Conservation (phyloP, 345 rosid species). For the Populus pruinosa region DNA sequence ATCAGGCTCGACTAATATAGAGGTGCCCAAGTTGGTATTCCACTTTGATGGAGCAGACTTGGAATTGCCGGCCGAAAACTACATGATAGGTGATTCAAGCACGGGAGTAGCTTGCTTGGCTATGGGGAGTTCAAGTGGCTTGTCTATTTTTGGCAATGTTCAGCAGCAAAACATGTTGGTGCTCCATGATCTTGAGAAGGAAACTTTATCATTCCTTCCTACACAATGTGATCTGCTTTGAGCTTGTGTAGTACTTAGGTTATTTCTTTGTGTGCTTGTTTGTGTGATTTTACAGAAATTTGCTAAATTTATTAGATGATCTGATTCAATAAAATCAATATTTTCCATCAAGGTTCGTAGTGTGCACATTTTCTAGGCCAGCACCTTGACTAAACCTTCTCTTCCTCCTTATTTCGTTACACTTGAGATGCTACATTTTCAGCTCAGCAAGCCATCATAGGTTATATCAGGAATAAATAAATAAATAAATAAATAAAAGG, state of each 20-base stretch:
- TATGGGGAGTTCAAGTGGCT: constrained; percentile 72
- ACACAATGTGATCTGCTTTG: constrained; percentile 59
- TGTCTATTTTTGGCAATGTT: constrained; percentile 90
- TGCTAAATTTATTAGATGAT: background rate
- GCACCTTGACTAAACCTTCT: background rate
- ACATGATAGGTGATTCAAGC: constrained; percentile 64
- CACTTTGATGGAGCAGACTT: constrained; percentile 76
- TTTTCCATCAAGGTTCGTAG: background rate
- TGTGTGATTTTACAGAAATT: background rate
- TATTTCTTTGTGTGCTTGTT: background rate
- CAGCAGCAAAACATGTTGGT: constrained; percentile 87
- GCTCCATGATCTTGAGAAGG: constrained; percentile 59
- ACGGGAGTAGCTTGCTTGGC: constrained; percentile 73
- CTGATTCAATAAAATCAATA: background rate
- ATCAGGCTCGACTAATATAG: constrained; percentile 21
- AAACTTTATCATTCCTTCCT: constrained; percentile 65
- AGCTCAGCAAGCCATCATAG: background rate
- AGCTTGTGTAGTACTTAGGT: background rate
- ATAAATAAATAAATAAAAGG: background rate
- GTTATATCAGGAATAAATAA: background rate
- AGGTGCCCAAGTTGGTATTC: constrained; percentile 63
- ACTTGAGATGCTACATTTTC: background rate
- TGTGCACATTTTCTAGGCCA: background rate
- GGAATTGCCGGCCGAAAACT: constrained; percentile 78
- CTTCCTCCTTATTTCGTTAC: background rate